Evolutionary conservation across 2,329 filamentous ascomycete species (phyloP).

Genomic region (Fusarium cyanostomum): DNA sequence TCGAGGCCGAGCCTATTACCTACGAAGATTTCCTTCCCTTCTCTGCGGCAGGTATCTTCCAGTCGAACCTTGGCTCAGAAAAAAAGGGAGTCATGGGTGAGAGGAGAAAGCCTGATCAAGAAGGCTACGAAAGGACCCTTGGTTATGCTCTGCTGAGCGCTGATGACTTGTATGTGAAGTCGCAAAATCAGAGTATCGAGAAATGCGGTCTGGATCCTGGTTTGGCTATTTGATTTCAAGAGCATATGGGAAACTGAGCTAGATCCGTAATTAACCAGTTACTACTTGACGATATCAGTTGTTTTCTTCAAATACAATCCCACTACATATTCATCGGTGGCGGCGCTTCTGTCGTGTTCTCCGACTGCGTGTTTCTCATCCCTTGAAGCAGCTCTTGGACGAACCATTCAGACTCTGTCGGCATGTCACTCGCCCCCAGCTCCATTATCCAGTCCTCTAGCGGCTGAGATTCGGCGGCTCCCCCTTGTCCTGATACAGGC

Average conservation of each 20-base stretch:
- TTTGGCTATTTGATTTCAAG: too few species aligned
- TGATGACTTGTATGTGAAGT: slow-evolving; percentile 9
- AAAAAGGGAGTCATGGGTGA: neutral
- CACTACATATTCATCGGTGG: neutral
- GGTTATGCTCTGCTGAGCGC: slow-evolving; percentile 1
- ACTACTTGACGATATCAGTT: neutral
- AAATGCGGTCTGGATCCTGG: neutral
- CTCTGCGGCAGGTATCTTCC: slow-evolving; percentile 62
- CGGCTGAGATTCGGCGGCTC: neutral
- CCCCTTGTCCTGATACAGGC: neutral
- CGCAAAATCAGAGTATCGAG: slow-evolving; percentile 4
- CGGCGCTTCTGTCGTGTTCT: neutral
- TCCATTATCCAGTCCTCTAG: slow-evolving; percentile 28
- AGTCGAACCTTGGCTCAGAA: slow-evolving; percentile 50
- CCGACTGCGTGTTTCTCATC: slow-evolving; percentile 13
- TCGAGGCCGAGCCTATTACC: slow-evolving; percentile 55
- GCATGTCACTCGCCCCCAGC: slow-evolving; percentile 9
- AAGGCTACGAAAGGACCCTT: slow-evolving; percentile 6
- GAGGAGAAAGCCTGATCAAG: neutral
- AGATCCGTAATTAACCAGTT: too few species aligned
- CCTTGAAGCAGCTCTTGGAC: slow-evolving; percentile 30
- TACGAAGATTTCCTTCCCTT: slow-evolving; percentile 66
- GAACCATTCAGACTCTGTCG: slow-evolving; percentile 26
- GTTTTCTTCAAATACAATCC: neutral
- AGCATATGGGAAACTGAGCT: too few species aligned